phyloP scores from a whole-genome alignment of 2,329 filamentous ascomycete genomes.

The Pestalotiopsis sp. region DNA sequence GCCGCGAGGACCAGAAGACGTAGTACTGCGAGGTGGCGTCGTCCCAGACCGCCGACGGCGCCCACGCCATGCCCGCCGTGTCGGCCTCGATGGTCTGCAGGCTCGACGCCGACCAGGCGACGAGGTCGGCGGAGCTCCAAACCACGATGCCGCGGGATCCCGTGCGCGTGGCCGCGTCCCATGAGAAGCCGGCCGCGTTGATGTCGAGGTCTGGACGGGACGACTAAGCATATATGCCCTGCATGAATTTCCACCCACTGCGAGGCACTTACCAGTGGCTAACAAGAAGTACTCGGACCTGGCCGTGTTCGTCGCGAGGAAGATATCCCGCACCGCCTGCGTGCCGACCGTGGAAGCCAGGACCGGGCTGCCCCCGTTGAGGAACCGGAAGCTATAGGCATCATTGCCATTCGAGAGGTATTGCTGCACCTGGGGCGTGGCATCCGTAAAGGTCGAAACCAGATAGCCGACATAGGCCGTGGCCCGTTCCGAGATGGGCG shows the following conservation, averaged over 20 bases:
- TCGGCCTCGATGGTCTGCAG: constrained; percentile 31
- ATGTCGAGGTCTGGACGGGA: constrained; percentile 38
- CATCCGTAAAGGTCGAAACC: constrained; percentile 38
- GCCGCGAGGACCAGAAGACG: constrained; percentile 50
- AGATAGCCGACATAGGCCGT: constrained; percentile 35
- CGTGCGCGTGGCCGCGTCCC: constrained; percentile 36
- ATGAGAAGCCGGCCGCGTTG: constrained; percentile 34
- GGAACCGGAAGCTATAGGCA: constrained; percentile 32
- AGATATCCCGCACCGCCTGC: constrained; percentile 37
- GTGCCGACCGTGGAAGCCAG: constrained; percentile 36
- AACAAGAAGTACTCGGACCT: constrained; percentile 37
- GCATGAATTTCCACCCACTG: background rate
- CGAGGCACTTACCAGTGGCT: constrained; percentile 33
- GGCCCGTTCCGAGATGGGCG: constrained; percentile 13
- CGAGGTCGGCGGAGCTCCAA: constrained; percentile 37
- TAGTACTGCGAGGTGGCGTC: constrained; percentile 40
- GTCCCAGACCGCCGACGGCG: constrained; percentile 39
- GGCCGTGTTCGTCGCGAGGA: constrained; percentile 33
- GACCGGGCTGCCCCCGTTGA: constrained; percentile 34
- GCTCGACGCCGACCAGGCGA: constrained; percentile 35
- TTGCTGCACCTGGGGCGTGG: constrained; percentile 33
- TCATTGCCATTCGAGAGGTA: constrained; percentile 35
- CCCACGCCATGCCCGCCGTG: constrained; percentile 41
- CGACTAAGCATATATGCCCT: background rate
- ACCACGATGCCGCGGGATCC: constrained; percentile 39